phyloP scores from a whole-genome alignment of 495 filamentous ascomycete genomes.

The Aspergillus avenaceus region DNA sequence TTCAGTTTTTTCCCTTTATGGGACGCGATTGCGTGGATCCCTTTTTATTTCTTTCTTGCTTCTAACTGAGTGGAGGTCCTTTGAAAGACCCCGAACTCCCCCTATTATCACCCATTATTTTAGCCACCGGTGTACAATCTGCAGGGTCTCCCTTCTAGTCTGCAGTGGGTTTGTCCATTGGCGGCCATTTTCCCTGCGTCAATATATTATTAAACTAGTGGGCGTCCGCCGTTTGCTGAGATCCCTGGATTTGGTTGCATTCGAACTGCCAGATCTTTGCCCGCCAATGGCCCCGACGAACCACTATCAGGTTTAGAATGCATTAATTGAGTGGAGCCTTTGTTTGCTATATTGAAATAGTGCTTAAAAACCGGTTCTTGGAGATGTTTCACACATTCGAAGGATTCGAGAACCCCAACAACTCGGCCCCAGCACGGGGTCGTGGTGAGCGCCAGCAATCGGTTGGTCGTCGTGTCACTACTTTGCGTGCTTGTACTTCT shows the following conservation, averaged over 20 bases:
- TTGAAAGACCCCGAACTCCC: background rate
- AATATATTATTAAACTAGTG: background rate
- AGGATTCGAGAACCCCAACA: slow-evolving; percentile 33
- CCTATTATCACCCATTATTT: background rate
- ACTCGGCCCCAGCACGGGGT: slow-evolving; percentile 23
- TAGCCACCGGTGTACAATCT: background rate
- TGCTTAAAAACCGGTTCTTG: slow-evolving; percentile 4
- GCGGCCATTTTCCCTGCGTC: background rate
- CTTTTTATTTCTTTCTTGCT: background rate
- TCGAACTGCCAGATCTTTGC: background rate
- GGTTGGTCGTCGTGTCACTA: slow-evolving; percentile 34
- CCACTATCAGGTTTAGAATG: slow-evolving; percentile 2
- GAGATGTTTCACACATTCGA: slow-evolving; percentile 44
- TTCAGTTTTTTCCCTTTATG: too few relatives aligned
- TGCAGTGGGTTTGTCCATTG: background rate
- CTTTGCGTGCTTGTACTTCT: slow-evolving; percentile 41
- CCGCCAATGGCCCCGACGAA: slow-evolving; percentile 8
- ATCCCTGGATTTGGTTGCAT: slow-evolving; percentile 9
- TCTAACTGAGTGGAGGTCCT: too few relatives aligned
- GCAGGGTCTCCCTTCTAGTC: background rate
- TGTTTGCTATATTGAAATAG: background rate
- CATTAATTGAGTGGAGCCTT: background rate
- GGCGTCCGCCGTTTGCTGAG: background rate
- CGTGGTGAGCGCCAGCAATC: slow-evolving; percentile 34
- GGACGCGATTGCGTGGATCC: too few relatives aligned